phyloP scores from a whole-genome alignment of 345 rosid species.

The Ailanthus altissimus region DNA sequence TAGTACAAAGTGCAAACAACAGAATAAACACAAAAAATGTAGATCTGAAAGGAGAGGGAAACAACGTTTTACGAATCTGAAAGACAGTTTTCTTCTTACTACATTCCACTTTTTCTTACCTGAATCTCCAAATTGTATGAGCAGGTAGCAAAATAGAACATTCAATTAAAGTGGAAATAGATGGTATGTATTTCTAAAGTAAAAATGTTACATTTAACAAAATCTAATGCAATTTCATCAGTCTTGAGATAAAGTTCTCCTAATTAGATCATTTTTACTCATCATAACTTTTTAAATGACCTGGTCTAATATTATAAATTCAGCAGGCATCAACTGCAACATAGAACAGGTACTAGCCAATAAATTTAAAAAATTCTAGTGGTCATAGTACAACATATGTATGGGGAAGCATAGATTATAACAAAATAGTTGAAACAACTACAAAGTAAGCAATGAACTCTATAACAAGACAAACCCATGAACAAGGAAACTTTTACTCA shows the following conservation, averaged over 20 bases:
- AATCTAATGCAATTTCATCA: neutral
- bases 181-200: neutral
- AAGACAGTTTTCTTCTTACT: neutral
- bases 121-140: neutral
- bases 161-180: neutral
- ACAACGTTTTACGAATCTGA: neutral
- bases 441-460: neutral
- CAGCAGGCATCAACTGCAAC: conserved; percentile 1
- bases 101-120: neutral
- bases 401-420: neutral
- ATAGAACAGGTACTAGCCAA: neutral
- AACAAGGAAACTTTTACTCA: neutral
- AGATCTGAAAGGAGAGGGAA: neutral
- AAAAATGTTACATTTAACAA: neutral
- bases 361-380: neutral
- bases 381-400: neutral
- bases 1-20: neutral
- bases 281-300: neutral
- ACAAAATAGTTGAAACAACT: neutral
- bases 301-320: neutral
- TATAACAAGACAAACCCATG: neutral
- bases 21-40: neutral
- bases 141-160: neutral
- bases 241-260: neutral
- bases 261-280: neutral